phyloP scores from a whole-genome alignment of 2,329 filamentous ascomycete genomes.

The Phoma sp. region DNA sequence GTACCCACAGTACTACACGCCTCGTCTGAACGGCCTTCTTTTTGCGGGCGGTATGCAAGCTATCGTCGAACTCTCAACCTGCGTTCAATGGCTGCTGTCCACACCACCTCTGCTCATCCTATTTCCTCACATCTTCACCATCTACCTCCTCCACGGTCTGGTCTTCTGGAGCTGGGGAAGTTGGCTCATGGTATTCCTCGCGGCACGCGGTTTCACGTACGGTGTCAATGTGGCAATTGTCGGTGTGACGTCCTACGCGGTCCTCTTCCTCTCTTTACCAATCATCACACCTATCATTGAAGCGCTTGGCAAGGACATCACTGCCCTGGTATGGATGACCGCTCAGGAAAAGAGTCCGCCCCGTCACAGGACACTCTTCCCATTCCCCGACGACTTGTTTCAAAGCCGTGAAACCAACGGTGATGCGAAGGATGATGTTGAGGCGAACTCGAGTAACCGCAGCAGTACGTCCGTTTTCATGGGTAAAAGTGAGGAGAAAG shows the following conservation, averaged over 20 bases:
- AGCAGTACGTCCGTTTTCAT: not conserved
- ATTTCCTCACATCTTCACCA: constrained; percentile 59
- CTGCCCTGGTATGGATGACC: constrained; percentile 45
- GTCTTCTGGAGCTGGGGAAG: constrained; percentile 54
- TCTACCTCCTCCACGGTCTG: constrained; percentile 57
- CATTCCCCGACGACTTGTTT: constrained; percentile 35
- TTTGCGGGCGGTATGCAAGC: constrained; percentile 50
- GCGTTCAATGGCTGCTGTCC: constrained; percentile 52
- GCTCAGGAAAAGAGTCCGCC: constrained; percentile 46
- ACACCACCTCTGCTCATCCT: constrained; percentile 49
- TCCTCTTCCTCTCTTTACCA: constrained; percentile 43
- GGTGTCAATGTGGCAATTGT: constrained; percentile 45
- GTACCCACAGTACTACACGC: constrained; percentile 54
- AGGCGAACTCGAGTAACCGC: constrained; percentile 8
- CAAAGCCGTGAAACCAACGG: constrained; percentile 16
- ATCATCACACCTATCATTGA: constrained; percentile 50
- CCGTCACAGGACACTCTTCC: constrained; percentile 41
- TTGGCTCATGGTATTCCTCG: constrained; percentile 47
- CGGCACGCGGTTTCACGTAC: constrained; percentile 38
- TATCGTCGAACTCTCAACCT: constrained; percentile 44
- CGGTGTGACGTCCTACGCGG: constrained; percentile 45
- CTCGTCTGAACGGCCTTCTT: constrained; percentile 53
- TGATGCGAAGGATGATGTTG: constrained; percentile 11
- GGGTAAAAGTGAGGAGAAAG: not conserved
- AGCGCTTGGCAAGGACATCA: constrained; percentile 49